These are phyloP conservation scores for Helicocarpus griseus DNA, from an alignment of 2,329 filamentous ascomycete species.

Conservation along the genomic window DNA sequence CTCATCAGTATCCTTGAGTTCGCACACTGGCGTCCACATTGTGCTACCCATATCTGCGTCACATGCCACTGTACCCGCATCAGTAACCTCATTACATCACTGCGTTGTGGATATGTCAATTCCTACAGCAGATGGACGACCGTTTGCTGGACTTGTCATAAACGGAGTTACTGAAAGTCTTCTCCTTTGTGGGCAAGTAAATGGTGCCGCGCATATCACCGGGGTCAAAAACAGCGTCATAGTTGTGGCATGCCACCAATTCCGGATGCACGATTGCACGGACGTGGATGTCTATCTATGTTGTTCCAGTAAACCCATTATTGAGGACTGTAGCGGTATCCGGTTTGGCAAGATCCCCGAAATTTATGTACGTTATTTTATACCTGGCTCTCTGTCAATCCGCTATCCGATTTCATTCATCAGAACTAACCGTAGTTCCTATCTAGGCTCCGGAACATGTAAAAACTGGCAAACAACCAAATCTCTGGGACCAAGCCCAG, in stretches of 20 bases:
- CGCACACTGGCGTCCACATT: slow-evolving; percentile 62
- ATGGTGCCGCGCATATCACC: slow-evolving; percentile 76
- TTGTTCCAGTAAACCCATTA: slow-evolving; percentile 77
- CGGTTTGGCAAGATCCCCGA: slow-evolving; percentile 68
- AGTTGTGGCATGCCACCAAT: slow-evolving; percentile 73
- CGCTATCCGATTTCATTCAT: background rate
- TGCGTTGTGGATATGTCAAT: slow-evolving; percentile 76
- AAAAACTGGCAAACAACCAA: slow-evolving; percentile 33
- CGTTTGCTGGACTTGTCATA: slow-evolving; percentile 62
- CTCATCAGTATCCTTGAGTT: slow-evolving; percentile 53
- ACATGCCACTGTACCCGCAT: slow-evolving; percentile 62
- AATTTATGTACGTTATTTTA: slow-evolving; percentile 50
- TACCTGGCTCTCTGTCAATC: background rate
- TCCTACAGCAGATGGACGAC: slow-evolving; percentile 46
- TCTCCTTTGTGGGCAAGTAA: slow-evolving; percentile 67
- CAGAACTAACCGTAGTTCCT: background rate
- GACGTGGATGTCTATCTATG: slow-evolving; percentile 77
- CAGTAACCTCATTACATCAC: slow-evolving; percentile 56
- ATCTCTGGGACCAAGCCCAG: slow-evolving; percentile 83
- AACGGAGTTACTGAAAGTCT: slow-evolving; percentile 62
- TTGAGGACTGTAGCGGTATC: slow-evolving; percentile 74
- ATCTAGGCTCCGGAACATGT: slow-evolving; percentile 23
- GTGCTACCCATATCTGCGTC: slow-evolving; percentile 63
- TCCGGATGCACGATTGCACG: slow-evolving; percentile 79
- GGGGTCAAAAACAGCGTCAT: slow-evolving; percentile 61